phyloP scores from a whole-genome alignment of 2,329 filamentous ascomycete genomes.

The Cadophora luteo-olivacea region DNA sequence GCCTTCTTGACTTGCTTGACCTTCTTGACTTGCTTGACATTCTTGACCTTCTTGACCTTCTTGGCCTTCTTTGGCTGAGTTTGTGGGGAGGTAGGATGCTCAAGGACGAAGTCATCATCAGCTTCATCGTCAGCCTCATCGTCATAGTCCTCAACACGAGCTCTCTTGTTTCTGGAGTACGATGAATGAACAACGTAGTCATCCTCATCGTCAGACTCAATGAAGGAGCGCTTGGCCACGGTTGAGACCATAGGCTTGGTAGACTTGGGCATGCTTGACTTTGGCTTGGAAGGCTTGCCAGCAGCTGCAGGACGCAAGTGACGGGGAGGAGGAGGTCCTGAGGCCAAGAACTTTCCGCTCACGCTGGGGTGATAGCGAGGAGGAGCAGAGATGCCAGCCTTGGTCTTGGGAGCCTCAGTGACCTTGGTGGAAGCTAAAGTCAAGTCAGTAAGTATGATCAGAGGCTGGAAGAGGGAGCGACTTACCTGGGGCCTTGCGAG shows the following conservation, averaged over 20 bases:
- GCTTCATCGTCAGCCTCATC: not conserved
- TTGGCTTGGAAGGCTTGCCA: not conserved
- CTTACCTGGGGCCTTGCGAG: constrained; percentile 1
- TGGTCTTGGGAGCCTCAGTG: not conserved
- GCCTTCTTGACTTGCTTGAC: constrained; percentile 1
- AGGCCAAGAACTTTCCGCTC: constrained; percentile 8
- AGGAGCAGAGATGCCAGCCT: not conserved
- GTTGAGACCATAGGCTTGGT: not conserved
- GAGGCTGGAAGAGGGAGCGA: not conserved
- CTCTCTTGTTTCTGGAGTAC: not conserved
- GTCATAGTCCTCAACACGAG: not conserved
- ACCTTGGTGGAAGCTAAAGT: not conserved
- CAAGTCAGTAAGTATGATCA: not conserved
- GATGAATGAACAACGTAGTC: not conserved
- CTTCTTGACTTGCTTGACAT: not conserved
- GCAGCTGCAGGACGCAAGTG: not conserved
- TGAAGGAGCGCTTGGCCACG: not conserved
- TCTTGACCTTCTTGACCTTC: not conserved
- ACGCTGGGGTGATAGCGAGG: constrained; percentile 7
- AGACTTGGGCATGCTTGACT: not conserved
- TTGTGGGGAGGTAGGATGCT: not conserved
- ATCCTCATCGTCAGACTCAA: not conserved
- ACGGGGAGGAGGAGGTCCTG: not conserved
- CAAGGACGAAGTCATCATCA: not conserved
- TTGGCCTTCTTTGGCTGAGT: not conserved